Base-by-base conservation (phyloP, 1,284 basidiomycete genomes). In the Leccinum proximum region DNA sequence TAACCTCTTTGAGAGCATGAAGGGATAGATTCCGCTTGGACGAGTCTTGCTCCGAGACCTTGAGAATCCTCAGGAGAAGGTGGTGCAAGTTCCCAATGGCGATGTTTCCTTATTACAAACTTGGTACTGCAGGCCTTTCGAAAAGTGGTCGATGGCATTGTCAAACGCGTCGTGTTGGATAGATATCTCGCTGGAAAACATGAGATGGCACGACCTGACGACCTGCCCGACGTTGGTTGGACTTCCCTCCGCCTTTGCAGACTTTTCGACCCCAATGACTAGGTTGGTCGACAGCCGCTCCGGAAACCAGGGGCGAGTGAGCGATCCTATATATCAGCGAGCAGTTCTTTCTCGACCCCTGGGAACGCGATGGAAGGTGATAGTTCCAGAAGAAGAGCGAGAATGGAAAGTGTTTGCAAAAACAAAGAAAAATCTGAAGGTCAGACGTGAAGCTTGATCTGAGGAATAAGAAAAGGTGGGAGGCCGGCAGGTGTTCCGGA, bases 1-100 rank as follows among this genome's bases (percentile, higher is more conserved):
- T 61, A 38, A 90, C 92, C 82, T 99, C 97, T 78, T 98, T 98
- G 48, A 98, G 80, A 11, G 96, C 93, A 71, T 98, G 93, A 58
- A 99, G 82, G 16, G 95, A 89, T 18, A 98, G 79, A 30, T 97
- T 78, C 11, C 94, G 87, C 70, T 88, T 91, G 72, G 30, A 33
- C 30, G 30, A 33, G 30, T 33, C 30, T 33, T 33, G 30, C 30
- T 33, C 30, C 30, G 35, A 10, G 35, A 37, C 10, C 35, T 37
- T 37, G 35, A 37, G 35, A 37, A 37, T 10, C 35, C 35, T 9
- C 35, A 37, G 35, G 35, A 37, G 35, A 10, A 37, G 35, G 35
- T 37, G 35, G 35, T 37, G 35, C 35, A 37, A 37, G 35, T 37
- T 37, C 35, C 35, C 35, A 37, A 37, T 37, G 35, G 35, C 10